Percentiles rank a stretch among this genome's conserved stretches.
phyloP scores from a whole-genome alignment of 495 filamentous ascomycete genomes.

The Penicillium macrosclerotiorum region DNA sequence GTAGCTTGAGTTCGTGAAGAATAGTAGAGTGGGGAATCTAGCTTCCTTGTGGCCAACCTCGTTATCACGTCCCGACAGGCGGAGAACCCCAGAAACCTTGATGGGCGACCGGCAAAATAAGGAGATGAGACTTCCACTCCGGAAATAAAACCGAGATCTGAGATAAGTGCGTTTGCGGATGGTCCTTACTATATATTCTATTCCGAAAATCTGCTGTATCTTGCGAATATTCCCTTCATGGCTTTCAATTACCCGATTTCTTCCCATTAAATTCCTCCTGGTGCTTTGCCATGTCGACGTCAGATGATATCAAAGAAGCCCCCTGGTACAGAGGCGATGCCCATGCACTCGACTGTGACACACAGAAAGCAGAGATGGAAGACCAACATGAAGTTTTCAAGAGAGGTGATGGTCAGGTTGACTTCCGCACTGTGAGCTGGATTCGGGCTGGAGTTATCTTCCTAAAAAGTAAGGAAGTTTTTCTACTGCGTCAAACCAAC shows the following conservation, averaged over 20 bases:
- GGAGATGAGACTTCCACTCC: slow-evolving; percentile 4
- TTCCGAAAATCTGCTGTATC: not conserved
- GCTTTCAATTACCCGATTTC: too few species aligned
- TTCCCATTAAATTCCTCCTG: not conserved
- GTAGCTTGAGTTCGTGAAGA: slow-evolving; percentile 16
- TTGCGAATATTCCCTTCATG: not conserved
- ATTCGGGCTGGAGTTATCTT: slow-evolving; percentile 56
- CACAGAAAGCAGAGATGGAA: slow-evolving; percentile 17
- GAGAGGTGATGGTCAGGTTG: slow-evolving; percentile 44
- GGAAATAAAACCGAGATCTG: slow-evolving; percentile 1
- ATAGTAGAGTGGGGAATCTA: slow-evolving; percentile 8
- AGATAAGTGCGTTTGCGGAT: slow-evolving; percentile 9
- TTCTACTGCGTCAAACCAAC: too few species aligned
- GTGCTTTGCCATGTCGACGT: slow-evolving; percentile 8
- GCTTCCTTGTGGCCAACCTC: not conserved
- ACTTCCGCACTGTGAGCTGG: slow-evolving; percentile 60
- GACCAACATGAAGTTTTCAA: slow-evolving; percentile 51
- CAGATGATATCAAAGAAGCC: slow-evolving; percentile 22
- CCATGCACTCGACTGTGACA: slow-evolving; percentile 1
- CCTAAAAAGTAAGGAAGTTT: slow-evolving; percentile 47
- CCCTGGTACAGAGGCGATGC: slow-evolving; percentile 5
- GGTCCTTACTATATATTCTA: slow-evolving; percentile 10
- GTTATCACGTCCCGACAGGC: slow-evolving; percentile 7
- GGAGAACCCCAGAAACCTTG: slow-evolving; percentile 1
- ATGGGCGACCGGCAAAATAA: not conserved